Evolutionary conservation across 179 eudicot genomes (phyloP), one percentile per base, ranked within the genome.

Genomic region (Sideroxylon spinosum): DNA sequence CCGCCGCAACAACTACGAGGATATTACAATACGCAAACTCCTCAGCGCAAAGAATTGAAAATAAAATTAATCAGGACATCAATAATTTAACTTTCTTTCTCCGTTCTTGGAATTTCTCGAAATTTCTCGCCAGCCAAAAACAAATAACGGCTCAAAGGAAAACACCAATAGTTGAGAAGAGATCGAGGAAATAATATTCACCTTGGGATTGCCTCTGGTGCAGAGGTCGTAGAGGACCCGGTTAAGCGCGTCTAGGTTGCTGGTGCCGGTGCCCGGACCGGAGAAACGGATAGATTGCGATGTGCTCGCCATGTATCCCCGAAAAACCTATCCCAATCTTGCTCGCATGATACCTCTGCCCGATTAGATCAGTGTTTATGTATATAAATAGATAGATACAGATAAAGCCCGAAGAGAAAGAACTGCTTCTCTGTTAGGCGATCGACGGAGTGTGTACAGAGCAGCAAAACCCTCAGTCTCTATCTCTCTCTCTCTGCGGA

Each of bases 141-240:
- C 44, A 37, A 37, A 1, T 37, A 37, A 37, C 44, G 4, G 44
- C 44, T 37, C 44, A 37, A 37, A 37, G 44, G 5, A 37, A 37
- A 37, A 6, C 66, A 12, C 29, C 19, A 74, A 60, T 13, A 10
- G 16, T 23, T 16, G 3, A 37, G 64, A 5, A 17, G 55, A 77
- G 62, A 0, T 0, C 9, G 23, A 17, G 13, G 11, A 23, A 20
- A 12, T 2, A 23, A 37, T 7, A 17, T 17, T 14, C 2, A 93
- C 98, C 95, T 85, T 93, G 17, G 97, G 95, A 86, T 68, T 88
- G 72, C 88, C 94, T 78, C 89, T 76, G 80, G 88, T 82, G 82
- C 95, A 89, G n/a, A 93, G 93, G 87, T 90, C 95, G 61, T 88
- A 86, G 23, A 93, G 87, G 55, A 92, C 88, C 48, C 97, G 88